Evolutionary conservation across 768 basidiomycete species (phyloP).

Genomic region (Xerocomellus chrysenteron): DNA sequence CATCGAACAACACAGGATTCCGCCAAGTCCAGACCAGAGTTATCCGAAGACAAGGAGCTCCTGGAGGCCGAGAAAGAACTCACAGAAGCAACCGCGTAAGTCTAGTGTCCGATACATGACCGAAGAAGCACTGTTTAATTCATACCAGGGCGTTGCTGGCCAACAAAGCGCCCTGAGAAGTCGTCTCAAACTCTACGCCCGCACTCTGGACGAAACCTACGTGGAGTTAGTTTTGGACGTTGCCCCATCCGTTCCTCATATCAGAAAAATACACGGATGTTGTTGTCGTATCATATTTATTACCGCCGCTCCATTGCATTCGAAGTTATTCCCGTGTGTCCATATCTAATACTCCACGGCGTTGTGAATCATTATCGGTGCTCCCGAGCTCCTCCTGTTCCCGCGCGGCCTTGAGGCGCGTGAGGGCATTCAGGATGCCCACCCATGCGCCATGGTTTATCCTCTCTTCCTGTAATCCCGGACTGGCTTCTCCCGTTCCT

Average conservation of each 20-base stretch:
- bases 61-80: constrained; percentile 59
- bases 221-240: not conserved
- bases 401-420: constrained; percentile 53
- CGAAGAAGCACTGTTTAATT: constrained; percentile 11
- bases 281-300: constrained; percentile 11
- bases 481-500: constrained; percentile 37
- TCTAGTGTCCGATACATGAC: constrained; percentile 3
- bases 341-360: constrained; percentile 14
- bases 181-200: constrained; percentile 14
- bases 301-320: constrained; percentile 4
- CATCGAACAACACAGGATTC: constrained; percentile 23
- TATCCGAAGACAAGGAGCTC: constrained; percentile 41
- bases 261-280: constrained; percentile 22
- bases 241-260: constrained; percentile 3
- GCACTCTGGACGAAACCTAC: constrained; percentile 13
- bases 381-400: constrained; percentile 21
- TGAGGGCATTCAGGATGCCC: constrained; percentile 66
- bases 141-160: constrained; percentile 18
- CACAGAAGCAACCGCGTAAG: constrained; percentile 49
- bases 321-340: constrained; percentile 19
- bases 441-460: constrained; percentile 78
- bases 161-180: constrained; percentile 21
- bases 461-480: constrained; percentile 76
- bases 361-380: constrained; percentile 8
- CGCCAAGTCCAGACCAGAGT: constrained; percentile 27